Evolutionary conservation across 805 yeast genomes (phyloP), one percentile per base, ranked within the genome.

Genomic region (Pichia occidentalis): DNA sequence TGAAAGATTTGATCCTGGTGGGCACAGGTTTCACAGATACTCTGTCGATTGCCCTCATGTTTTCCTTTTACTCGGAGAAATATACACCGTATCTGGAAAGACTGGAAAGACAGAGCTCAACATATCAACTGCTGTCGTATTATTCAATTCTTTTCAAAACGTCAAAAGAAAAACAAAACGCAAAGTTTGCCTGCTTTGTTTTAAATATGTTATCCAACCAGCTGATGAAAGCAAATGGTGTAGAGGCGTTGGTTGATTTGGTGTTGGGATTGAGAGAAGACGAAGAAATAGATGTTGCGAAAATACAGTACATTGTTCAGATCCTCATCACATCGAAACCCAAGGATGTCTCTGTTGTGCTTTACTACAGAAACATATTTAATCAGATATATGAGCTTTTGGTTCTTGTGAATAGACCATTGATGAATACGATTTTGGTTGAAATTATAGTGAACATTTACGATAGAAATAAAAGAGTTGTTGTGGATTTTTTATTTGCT

Each of bases 241-340:
- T 92, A 2, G 59, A 73, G 21, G 69, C 87, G 2, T 59, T 90
- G 34, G 67, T 87, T 21, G 97, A 90, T 56, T 76, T 84, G 45
- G 67, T 84, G 1, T 64, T 83, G 11, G 95, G 95, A 0, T 64
- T 84, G 19, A 65, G 95, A 40, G 94, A 85, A 29, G 67, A 70
- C 37, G 90, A 81, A 39, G 77, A 75, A 10, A 59, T 86, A 11
- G 78, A 77, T 45, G 58, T 77, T n/a, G 76, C 74, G 23, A 81
- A 77, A 46, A 65, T 85, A 33, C 76, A 75, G 20, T 73, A 78
- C 40, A 82, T 85, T 1, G 74, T 83, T n/a, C 71, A 69, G 29
- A 67, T 85, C 2, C 56, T 90, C 12, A 54, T 81, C 21, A 39
- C 42, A n/a, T 59, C 78, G 13, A 78, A 77, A 43, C 96, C 97